Evolutionary conservation across 2,329 filamentous ascomycete species (phyloP).

Genomic region (Phyllachora maydis): DNA sequence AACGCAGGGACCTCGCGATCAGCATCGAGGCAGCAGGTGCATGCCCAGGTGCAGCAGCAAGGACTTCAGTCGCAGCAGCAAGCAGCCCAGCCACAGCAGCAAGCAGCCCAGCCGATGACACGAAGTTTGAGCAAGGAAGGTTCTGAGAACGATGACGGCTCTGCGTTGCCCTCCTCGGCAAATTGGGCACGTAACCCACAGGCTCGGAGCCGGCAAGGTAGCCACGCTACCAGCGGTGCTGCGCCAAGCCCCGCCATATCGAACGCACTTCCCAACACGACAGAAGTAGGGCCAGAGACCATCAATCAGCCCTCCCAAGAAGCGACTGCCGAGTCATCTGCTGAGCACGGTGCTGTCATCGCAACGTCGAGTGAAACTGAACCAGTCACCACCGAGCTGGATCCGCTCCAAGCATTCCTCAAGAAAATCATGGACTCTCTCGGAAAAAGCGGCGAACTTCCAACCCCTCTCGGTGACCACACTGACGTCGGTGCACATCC

Average conservation of each 20-base stretch:
- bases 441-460: too few relatives aligned
- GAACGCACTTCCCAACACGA: slow-evolving; percentile 29
- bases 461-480: slow-evolving; percentile 5
- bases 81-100: too few relatives aligned
- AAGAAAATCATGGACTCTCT: too few relatives aligned
- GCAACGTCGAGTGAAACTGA: too few relatives aligned
- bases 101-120: slow-evolving; percentile 42
- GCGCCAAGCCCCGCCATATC: slow-evolving; percentile 67
- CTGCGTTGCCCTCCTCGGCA: slow-evolving; percentile 80
- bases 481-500: slow-evolving; percentile 31
- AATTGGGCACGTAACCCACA: slow-evolving; percentile 69
- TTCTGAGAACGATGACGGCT: slow-evolving; percentile 55
- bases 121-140: slow-evolving; percentile 63
- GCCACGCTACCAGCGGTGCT: slow-evolving; percentile 62
- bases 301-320: slow-evolving; percentile 12
- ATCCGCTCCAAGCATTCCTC: too few relatives aligned
- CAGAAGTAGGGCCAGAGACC: slow-evolving; percentile 25
- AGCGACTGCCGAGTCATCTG: slow-evolving; percentile 10
- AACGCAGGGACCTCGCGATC: slow-evolving; percentile 29
- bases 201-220: slow-evolving; percentile 48
- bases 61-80: too few relatives aligned
- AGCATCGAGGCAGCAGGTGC: slow-evolving; percentile 28
- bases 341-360: neutral
- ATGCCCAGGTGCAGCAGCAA: too few relatives aligned
- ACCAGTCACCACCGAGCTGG: too few relatives aligned